Conservation (phyloP, 441 rosid species). For the Mallotus japonicus region DNA sequence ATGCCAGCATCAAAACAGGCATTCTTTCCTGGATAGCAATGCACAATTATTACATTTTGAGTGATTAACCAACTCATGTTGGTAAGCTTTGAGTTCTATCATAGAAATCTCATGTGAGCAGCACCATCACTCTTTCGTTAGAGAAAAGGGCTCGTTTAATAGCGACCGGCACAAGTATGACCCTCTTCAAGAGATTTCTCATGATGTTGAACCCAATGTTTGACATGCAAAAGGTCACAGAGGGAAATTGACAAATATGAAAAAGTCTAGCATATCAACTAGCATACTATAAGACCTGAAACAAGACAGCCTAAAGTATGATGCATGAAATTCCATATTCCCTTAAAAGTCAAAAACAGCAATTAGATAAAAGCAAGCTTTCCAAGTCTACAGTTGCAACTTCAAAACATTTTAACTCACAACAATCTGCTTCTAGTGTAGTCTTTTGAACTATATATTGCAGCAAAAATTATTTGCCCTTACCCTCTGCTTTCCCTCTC, state of each 20-base stretch:
- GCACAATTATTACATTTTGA: neutral
- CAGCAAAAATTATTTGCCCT: no score
- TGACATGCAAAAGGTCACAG: no score
- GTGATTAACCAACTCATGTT: neutral
- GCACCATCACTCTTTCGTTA: no score
- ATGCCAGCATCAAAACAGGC: no score
- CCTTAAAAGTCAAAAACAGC: neutral
- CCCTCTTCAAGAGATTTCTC: no score
- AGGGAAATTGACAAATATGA: neutral
- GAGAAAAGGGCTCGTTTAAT: no score
- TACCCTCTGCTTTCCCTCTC: neutral
- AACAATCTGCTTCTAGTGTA: neutral
- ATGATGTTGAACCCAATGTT: neutral
- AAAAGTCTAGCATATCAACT: neutral
- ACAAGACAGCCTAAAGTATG: neutral
- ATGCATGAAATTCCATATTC: neutral
- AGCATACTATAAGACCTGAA: neutral
- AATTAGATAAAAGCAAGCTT: neutral
- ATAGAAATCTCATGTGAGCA: no score
- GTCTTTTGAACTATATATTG: no score
- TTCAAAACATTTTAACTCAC: neutral
- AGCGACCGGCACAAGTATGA: no score
- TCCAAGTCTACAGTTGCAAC: neutral
- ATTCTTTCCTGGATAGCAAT: no score
- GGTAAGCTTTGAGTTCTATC: no score